These are phyloP conservation scores for Ustilago xerochloae DNA, from an alignment of 1,284 basidiomycete genomes.

Conservation along the genomic window DNA sequence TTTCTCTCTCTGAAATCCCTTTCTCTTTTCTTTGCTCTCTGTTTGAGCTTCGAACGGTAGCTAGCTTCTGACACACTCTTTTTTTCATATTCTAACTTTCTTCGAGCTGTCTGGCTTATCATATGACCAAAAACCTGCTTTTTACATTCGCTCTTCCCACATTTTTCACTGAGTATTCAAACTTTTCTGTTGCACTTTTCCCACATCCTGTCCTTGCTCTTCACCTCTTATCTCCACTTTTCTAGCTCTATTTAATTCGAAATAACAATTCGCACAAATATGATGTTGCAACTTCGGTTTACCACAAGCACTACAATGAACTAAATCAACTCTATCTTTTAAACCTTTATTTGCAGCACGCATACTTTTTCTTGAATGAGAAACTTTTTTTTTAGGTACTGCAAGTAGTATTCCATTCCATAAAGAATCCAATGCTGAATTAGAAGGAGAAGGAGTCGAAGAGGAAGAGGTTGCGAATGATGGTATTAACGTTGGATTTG, in stretches of 20 bases:
- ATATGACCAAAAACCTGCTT: too few species aligned
- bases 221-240: constrained; percentile 9
- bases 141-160: too few species aligned
- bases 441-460: neutral
- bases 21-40: too few species aligned
- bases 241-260: constrained; percentile 73
- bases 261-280: constrained; percentile 86
- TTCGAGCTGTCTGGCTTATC: too few species aligned
- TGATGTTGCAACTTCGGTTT: constrained; percentile 72
- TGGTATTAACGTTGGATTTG: constrained; percentile 15
- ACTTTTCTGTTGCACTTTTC: constrained; percentile 1
- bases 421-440: constrained; percentile 71
- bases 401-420: constrained; percentile 89
- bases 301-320: constrained; percentile 13
- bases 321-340: constrained; percentile 87
- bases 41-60: too few species aligned
- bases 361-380: constrained; percentile 95
- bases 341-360: constrained; percentile 91
- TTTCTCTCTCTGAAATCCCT: too few species aligned
- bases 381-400: constrained; percentile 93
- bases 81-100: too few species aligned
- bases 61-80: too few species aligned
- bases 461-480: constrained; percentile 4
- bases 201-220: neutral
- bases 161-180: neutral